Percentiles rank a stretch among this genome's conserved stretches.
These are phyloP conservation scores for Sordariomycetes sp. DNA, from an alignment of 2,329 filamentous ascomycete species.

Conservation along the genomic window DNA sequence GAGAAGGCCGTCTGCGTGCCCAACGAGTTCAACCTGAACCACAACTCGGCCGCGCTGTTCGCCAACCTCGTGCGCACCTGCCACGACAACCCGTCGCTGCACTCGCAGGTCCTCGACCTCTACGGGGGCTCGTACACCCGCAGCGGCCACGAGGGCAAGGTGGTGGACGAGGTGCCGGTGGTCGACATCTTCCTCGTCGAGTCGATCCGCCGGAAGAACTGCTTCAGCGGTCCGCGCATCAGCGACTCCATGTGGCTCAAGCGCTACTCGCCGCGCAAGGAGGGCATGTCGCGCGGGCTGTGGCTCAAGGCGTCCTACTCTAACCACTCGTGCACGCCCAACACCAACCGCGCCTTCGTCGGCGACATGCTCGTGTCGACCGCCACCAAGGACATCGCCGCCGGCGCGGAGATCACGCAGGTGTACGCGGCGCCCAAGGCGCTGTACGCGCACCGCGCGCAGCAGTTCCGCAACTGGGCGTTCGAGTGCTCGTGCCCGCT, in stretches of 20 bases:
- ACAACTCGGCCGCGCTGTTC: slow-evolving; percentile 30
- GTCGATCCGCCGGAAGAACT: slow-evolving; percentile 28
- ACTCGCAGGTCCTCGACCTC: slow-evolving; percentile 20
- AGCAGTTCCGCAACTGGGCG: slow-evolving; percentile 22
- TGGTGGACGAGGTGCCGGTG: slow-evolving; percentile 22
- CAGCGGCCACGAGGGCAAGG: slow-evolving; percentile 16
- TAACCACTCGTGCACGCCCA: slow-evolving; percentile 31
- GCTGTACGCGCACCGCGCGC: slow-evolving; percentile 13
- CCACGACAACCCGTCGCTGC: slow-evolving; percentile 25
- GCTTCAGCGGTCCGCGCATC: slow-evolving; percentile 22
- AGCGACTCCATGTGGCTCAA: slow-evolving; percentile 4
- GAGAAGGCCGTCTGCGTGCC: slow-evolving; percentile 29
- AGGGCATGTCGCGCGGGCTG: slow-evolving; percentile 15
- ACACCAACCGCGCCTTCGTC: slow-evolving; percentile 25
- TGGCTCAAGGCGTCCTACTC: slow-evolving; percentile 26
- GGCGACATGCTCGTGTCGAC: slow-evolving; percentile 30
- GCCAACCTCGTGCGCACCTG: slow-evolving; percentile 26
- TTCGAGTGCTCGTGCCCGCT: slow-evolving; percentile 28
- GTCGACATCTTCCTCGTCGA: slow-evolving; percentile 27
- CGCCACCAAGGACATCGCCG: slow-evolving; percentile 23
- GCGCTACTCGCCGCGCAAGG: slow-evolving; percentile 7
- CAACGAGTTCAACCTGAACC: slow-evolving; percentile 27
- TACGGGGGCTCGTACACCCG: slow-evolving; percentile 22
- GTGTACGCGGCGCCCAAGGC: slow-evolving; percentile 24
- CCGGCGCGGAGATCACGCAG: slow-evolving; percentile 25